Evolutionary conservation across 2,329 filamentous ascomycete species (phyloP), one percentile per base, ranked within the genome.

Genomic region (Hansfordia pulvinata): DNA sequence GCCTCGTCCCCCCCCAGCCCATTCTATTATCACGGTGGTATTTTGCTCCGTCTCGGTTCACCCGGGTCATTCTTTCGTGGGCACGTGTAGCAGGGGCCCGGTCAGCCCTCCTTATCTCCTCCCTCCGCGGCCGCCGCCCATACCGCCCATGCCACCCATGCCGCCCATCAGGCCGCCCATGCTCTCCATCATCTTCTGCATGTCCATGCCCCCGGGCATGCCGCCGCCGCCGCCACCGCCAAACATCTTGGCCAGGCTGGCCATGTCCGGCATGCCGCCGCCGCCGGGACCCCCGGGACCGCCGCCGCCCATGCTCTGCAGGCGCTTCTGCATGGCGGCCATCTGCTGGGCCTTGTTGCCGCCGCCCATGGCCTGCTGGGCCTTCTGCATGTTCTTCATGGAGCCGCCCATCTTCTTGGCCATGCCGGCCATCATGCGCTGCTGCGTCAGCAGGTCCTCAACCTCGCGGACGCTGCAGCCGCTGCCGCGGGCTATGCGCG

Each of bases 361-460:
- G 23, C 86, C 85, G 16, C 78, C 82, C 76, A 94, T 84, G 36
- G 82, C 83, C 29, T 80, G 79, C 54, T 96, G 86, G 1, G 86
- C 86, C 27, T 78, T 76, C 52, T 94, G 84, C 78, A 96, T 92
- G 49, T 94, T 93, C 60, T 90, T 90, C 79, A 93, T 93, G 50
- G 83, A 86, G 20, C 86, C 86, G 31, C 90, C 88, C 74, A 98
- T 92, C 61, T 92, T 92, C 75, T 96, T 98, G 25, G 90, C 90
- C 85, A 98, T 94, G 31, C 83, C 83, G 1, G 84, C 82, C 90
- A 98, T 98, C 81, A 96, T 93, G 41, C 83, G 77, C 52, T 96
- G 88, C 56, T 98, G 90, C 0, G 86, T 93, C n/a, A 98, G 69
- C 6, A 98, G 63, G 46, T 98, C 90, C 53, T 98, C 90, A 10